Percentiles rank a stretch among this genome's conserved stretches.
phyloP scores from a whole-genome alignment of 257 asterid genomes.

The Lycium ferocissimum region DNA sequence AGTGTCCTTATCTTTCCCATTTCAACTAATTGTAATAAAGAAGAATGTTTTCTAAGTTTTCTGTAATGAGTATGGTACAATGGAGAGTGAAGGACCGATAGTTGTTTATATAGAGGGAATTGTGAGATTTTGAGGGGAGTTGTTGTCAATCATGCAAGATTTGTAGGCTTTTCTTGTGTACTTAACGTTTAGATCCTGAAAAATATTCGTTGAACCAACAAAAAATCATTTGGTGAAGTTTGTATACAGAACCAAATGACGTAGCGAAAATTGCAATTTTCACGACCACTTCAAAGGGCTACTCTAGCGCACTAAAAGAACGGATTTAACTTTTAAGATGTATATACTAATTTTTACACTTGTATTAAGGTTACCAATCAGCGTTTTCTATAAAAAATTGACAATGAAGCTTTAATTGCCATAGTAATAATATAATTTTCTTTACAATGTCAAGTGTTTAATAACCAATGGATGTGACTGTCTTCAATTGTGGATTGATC shows the following conservation, averaged over 20 bases:
- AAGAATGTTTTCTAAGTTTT: not conserved
- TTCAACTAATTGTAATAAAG: not conserved
- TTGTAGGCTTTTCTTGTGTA: not conserved
- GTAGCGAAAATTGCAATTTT: not conserved
- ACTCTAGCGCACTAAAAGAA: not conserved
- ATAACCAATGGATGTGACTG: not conserved
- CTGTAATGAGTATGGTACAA: not conserved
- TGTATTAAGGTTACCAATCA: not conserved
- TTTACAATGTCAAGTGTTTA: not conserved
- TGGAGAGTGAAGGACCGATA: not conserved
- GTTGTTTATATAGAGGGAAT: conserved; percentile 46
- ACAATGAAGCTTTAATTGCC: not conserved
- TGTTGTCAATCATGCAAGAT: conserved; percentile 65
- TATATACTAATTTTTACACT: not conserved
- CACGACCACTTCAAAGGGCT: conserved; percentile 19
- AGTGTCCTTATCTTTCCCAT: conserved; percentile 35
- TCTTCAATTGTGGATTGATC: not conserved
- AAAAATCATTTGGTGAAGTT: not conserved
- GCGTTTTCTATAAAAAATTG: not conserved
- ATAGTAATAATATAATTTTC: not conserved
- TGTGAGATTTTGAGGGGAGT: conserved; percentile 32
- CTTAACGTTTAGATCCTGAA: not conserved
- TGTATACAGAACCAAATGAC: conserved; percentile 35
- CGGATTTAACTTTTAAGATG: not conserved
- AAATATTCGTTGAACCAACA: not conserved